Conservation (phyloP, 345 rosid genomes). For the Eucalyptus caleyi region DNA sequence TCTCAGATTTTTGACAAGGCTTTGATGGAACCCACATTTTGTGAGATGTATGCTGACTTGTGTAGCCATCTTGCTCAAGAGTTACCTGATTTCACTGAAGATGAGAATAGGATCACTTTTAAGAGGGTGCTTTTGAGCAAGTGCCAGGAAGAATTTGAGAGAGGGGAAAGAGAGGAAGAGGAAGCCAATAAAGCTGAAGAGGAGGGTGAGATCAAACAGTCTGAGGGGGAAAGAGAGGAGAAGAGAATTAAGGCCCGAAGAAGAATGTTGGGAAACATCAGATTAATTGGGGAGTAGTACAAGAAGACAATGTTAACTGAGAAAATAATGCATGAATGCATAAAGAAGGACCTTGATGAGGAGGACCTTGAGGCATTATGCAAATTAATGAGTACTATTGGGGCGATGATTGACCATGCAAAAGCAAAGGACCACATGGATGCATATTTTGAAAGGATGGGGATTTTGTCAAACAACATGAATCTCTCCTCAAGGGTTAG, state of each 20-base stretch:
- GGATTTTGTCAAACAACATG: conserved; percentile 51
- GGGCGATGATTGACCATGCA: conserved; percentile 73
- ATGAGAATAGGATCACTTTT: conserved; percentile 70
- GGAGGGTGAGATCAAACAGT: conserved; percentile 65
- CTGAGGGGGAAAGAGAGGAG: conserved; percentile 79
- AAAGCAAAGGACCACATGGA: conserved; percentile 65
- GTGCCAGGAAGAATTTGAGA: conserved; percentile 97
- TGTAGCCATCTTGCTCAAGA: conserved; percentile 59
- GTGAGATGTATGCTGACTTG: conserved; percentile 94
- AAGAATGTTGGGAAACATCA: conserved; percentile 90
- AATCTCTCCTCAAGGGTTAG: conserved; percentile 34
- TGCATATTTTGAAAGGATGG: conserved; percentile 69
- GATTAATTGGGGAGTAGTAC: conserved; percentile 95
- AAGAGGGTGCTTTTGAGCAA: conserved; percentile 79
- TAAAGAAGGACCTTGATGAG: conserved; percentile 73
- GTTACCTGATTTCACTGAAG: conserved; percentile 65
- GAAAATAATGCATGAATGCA: conserved; percentile 89
- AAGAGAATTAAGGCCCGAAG: conserved; percentile 78
- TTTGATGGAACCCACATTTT: conserved; percentile 94
- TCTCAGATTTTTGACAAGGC: conserved; percentile 98
- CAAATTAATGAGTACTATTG: conserved; percentile 90
- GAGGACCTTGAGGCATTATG: conserved; percentile 93
- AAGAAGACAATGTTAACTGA: conserved; percentile 91
- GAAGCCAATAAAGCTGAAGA: conserved; percentile 81
- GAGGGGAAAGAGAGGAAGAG: conserved; percentile 86